Evolutionary conservation across 23 red algal genomes (phyloP), one percentile per base, ranked within the genome.

Genomic region (Agarophyton chilense): DNA sequence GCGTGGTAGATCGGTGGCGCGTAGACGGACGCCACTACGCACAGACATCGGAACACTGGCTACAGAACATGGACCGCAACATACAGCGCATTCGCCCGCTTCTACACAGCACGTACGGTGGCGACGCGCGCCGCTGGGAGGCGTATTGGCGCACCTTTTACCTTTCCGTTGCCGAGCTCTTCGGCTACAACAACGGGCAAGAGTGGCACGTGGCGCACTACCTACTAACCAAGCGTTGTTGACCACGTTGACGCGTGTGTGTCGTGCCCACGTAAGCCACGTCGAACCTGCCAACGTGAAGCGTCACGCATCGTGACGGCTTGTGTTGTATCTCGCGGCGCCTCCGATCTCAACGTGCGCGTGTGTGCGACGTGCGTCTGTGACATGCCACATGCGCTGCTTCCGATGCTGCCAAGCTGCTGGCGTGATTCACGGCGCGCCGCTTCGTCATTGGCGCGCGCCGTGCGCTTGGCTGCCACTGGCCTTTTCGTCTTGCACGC

Each of bases 61-160:
- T 99, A 19, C 53, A 84, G 35, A 92, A 94, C 56, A 76, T 99
- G 67, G 97, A 99, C 90, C 45, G 45, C 0, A 82, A 96, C 78
- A 54, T 81, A 21, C 28, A n/a, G 28, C 25, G 68, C 29, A 88
- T 96, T 19, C 78, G 85, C 34, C 53, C 46, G 24, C 47, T 92
- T 34, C 64, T 99, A 49, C 81, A 63, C 12, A 46, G 68, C 29
- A 93, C 85, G 54, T 99, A 99, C 74, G 86, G 90, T 0, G 66
- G 29, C 18, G 91, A 74, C 39, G 97, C 97, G 44, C 70, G 50
- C 4, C 87, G 92, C 44, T 98, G 93, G 93, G 86, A 94, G 75
- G 90, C 90, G 46, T 99, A 99, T 78, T 99, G 97, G 97, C 68
- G 97, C n/a, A 99, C 94, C 1, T 99, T 99, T 68, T 99, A 91